Base-by-base conservation (phyloP, 352 stramenopile species). In the Globisporangium carolinianum region DNA sequence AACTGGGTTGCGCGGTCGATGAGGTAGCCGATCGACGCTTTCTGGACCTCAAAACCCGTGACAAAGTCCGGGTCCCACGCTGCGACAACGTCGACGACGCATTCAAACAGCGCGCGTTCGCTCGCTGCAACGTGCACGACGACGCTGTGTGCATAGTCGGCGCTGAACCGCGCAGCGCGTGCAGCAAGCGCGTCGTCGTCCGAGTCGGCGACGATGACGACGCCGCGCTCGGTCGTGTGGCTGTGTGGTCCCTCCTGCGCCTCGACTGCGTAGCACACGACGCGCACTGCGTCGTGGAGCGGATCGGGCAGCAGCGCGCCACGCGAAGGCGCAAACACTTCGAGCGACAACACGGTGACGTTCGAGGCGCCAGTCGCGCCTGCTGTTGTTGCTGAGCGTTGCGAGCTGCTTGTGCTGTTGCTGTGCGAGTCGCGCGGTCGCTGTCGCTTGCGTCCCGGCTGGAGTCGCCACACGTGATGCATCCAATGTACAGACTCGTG, bases 51-150 rank as follows among this genome's bases (percentile, higher is more conserved):
- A 70, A 89, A 97, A 10, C 89, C 87, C 46, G 76, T 66, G 42
- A 97, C 67, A 47, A 97, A 93, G 57, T 97, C 90, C n/a, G 89
- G 89, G 55, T 97, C 87, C 75, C 80, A 89, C 10, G 68, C 46
- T 9, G 69, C 66, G 37, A 97, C 76, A 14, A 95, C 47, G 11
- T 39, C 49, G 36, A 86, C 67, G 5, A 96, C 42, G 24, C 54
- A 66, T 11, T 50, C 53, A 24, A 97, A 68, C 32, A 96, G 59
- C 45, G 83, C 74, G 4, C 55, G 60, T 67, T 97, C 88, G 48
- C 77, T 63, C 6, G 60, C 51, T 48, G 52, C 66, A 49, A 74
- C 43, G 43, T 50, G 66, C 18, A 69, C 53, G 14, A 70, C 53
- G 46, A 58, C 14, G 11, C 15, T 51, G 41, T 41, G 41, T 48